Percentiles rank a stretch among this genome's conserved stretches.
Evolutionary conservation across 495 filamentous ascomycete species (phyloP).

Genomic region (Tuber umbilicatum): DNA sequence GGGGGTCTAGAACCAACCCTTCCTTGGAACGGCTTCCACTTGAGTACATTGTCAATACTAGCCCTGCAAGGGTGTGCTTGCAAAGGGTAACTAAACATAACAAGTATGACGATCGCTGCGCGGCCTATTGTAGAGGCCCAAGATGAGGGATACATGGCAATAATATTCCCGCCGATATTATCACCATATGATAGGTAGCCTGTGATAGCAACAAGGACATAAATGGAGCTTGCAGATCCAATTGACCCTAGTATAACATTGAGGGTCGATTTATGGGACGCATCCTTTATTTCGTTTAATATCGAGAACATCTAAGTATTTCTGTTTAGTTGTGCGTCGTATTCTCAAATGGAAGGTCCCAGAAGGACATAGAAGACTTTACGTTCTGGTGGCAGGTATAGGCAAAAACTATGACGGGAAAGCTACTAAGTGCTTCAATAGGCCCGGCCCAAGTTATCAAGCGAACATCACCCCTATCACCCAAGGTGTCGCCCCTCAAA

Average conservation of each 20-base stretch:
- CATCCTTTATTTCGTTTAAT: constrained; percentile 85
- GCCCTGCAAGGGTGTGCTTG: constrained; percentile 94
- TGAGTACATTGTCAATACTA: constrained; percentile 81
- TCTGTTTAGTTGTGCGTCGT: constrained; percentile 16
- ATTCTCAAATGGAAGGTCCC: background rate
- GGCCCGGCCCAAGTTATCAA: constrained; percentile 70
- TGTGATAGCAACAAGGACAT: constrained; percentile 86
- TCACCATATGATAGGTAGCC: constrained; percentile 93
- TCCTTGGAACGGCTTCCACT: constrained; percentile 68
- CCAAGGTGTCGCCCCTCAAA: constrained; percentile 64
- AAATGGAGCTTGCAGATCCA: constrained; percentile 70
- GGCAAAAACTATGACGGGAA: constrained; percentile 94
- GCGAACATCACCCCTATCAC: constrained; percentile 64
- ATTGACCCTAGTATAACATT: constrained; percentile 74
- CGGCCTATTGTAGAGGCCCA: constrained; percentile 83
- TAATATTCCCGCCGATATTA: constrained; percentile 80
- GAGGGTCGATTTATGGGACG: constrained; percentile 66
- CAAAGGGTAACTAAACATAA: constrained; percentile 93
- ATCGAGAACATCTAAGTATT: constrained; percentile 87
- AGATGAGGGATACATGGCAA: constrained; percentile 80
- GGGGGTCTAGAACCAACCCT: constrained; percentile 32
- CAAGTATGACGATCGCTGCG: constrained; percentile 89
- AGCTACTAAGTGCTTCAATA: constrained; percentile 69
- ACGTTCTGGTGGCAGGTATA: constrained; percentile 99
- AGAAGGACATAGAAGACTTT: constrained; percentile 32